Evolutionary conservation across 2,329 filamentous ascomycete genomes (phyloP).

Genomic region (Ilyonectria robusta): DNA sequence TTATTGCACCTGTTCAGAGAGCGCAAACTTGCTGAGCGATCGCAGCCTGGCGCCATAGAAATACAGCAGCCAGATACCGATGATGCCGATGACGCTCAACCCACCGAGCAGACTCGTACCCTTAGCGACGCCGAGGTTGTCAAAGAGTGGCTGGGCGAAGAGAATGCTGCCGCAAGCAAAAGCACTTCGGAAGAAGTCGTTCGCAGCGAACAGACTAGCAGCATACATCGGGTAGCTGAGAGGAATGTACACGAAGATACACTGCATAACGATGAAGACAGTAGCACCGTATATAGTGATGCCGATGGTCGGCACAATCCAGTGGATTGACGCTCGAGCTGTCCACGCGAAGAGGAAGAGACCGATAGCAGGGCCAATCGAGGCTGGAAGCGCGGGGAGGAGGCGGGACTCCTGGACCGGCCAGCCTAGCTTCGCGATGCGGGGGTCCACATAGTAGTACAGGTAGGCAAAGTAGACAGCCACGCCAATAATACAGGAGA

Average conservation of each 20-base stretch:
- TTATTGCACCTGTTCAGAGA: conserved; percentile 40
- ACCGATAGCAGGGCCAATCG: too few relatives aligned
- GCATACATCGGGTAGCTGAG: conserved; percentile 69
- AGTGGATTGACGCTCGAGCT: conserved; percentile 64
- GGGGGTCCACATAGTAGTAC: conserved; percentile 65
- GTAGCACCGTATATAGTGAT: conserved; percentile 67
- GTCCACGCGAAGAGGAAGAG: conserved; percentile 74
- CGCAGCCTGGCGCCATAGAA: conserved; percentile 69
- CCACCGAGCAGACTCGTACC: conserved; percentile 71
- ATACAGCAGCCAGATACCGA: conserved; percentile 73
- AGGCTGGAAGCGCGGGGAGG: conserved; percentile 57
- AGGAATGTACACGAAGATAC: conserved; percentile 72
- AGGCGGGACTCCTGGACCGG: conserved; percentile 68
- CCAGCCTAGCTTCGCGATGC: conserved; percentile 64
- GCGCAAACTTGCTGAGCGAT: conserved; percentile 70
- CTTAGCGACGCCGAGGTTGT: conserved; percentile 69
- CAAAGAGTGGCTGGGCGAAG: conserved; percentile 71
- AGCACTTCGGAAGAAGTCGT: conserved; percentile 70
- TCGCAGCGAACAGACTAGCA: conserved; percentile 71
- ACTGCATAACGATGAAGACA: conserved; percentile 70
- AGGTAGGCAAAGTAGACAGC: conserved; percentile 66
- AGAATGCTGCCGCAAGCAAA: conserved; percentile 72
- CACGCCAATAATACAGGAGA: conserved; percentile 68
- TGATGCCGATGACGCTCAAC: conserved; percentile 65
- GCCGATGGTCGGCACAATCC: conserved; percentile 69